phyloP scores from a whole-genome alignment of 441 rosid species.

The Codiaeum variegatum region DNA sequence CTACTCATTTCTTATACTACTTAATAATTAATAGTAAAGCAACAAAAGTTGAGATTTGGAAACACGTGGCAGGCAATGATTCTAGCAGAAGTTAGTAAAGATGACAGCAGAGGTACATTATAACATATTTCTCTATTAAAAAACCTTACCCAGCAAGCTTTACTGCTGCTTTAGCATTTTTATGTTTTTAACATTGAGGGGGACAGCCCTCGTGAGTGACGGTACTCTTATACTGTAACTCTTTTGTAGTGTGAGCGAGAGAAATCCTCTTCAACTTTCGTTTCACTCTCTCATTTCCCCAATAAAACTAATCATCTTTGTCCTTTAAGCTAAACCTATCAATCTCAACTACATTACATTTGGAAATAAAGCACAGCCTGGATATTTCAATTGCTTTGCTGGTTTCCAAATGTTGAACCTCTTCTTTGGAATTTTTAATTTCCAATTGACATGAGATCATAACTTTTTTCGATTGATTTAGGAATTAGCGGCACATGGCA shows the following conservation, averaged over 20 bases:
- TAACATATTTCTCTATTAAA: not conserved
- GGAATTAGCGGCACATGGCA: slow-evolving; percentile 55
- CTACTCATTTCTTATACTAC: no score
- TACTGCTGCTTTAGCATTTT: not conserved
- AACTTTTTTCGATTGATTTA: not conserved
- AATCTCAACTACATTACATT: not conserved
- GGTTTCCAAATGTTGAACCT: slow-evolving; percentile 15
- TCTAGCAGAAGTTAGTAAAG: not conserved
- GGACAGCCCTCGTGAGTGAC: slow-evolving; percentile 9
- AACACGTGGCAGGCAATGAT: not conserved
- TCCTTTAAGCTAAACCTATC: not conserved
- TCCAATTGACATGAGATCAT: slow-evolving; percentile 6
- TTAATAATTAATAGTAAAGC: no score
- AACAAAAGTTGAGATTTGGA: no score
- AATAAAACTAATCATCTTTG: not conserved
- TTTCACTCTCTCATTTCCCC: not conserved
- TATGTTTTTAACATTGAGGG: not conserved
- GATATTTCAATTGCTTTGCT: not conserved
- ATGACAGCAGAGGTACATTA: not conserved
- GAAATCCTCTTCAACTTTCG: not conserved
- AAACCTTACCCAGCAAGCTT: not conserved
- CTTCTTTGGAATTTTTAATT: not conserved
- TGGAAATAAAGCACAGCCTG: not conserved
- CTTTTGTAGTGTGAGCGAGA: no score
- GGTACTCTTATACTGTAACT: not conserved